Evolutionary conservation across 371 early-diverging fungal genomes (phyloP).

Genomic region (Parasitella parasitica): DNA sequence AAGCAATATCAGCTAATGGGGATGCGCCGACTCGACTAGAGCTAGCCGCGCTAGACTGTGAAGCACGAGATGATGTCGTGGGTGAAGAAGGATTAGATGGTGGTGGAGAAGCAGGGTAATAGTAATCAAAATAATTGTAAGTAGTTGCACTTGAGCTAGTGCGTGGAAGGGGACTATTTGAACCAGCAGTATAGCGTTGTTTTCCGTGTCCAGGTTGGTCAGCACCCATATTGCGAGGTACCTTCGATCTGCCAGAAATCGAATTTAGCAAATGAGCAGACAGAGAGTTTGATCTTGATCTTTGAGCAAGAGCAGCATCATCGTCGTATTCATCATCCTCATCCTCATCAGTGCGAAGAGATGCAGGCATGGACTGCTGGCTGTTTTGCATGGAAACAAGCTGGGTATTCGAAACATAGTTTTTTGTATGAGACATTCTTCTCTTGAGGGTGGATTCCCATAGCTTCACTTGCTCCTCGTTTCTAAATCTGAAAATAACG

Average conservation of each 20-base stretch:
- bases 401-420: constrained; percentile 46
- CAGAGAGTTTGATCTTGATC: constrained; percentile 37
- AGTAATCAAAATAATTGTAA: neutral
- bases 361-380: constrained; percentile 1
- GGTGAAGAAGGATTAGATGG: constrained; percentile 62
- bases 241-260: constrained; percentile 27
- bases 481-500: constrained; percentile 80
- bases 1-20: constrained; percentile 48
- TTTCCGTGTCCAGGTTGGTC: constrained; percentile 14
- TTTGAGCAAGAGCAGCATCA: constrained; percentile 9
- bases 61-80: constrained; percentile 45
- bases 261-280: constrained; percentile 27
- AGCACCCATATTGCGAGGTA: constrained; percentile 27
- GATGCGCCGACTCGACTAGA: constrained; percentile 29
- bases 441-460: constrained; percentile 77
- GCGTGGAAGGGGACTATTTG: constrained; percentile 12
- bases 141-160: constrained; percentile 14
- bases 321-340: constrained; percentile 40
- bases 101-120: constrained; percentile 60
- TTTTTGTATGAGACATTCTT: constrained; percentile 16
- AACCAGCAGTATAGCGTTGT: neutral
- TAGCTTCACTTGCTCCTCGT: constrained; percentile 85
- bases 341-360: constrained; percentile 37
- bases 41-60: constrained; percentile 11
- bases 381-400: constrained; percentile 38